Evolutionary conservation across 2,329 filamentous ascomycete species (phyloP).

Genomic region (Pezizomycotina sp.): DNA sequence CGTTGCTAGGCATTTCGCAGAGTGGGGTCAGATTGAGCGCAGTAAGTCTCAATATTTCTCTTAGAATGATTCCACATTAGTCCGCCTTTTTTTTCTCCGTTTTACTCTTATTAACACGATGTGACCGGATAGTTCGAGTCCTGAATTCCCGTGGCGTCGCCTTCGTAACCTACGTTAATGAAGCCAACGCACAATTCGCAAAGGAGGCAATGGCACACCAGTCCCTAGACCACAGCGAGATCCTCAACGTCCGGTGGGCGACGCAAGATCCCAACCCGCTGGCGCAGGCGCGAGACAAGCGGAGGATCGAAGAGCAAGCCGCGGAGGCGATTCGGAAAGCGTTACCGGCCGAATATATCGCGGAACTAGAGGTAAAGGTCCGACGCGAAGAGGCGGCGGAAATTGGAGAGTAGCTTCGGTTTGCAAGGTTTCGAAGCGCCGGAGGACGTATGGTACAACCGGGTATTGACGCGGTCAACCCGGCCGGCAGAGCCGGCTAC

Average conservation of each 20-base stretch:
- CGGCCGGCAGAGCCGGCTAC: slow-evolving; percentile 42
- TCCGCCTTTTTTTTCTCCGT: background rate
- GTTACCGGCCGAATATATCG: slow-evolving; percentile 75
- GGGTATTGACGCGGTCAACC: slow-evolving; percentile 54
- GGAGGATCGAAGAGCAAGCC: slow-evolving; percentile 83
- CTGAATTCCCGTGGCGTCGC: slow-evolving; percentile 78
- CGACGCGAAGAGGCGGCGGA: slow-evolving; percentile 76
- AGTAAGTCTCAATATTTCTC: slow-evolving; percentile 29
- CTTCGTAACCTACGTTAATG: slow-evolving; percentile 87
- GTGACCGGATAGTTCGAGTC: slow-evolving; percentile 44
- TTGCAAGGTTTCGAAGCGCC: slow-evolving; percentile 84
- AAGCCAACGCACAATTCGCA: slow-evolving; percentile 77
- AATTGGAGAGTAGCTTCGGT: slow-evolving; percentile 76
- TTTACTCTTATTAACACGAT: slow-evolving; percentile 19
- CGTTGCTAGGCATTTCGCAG: slow-evolving; percentile 82
- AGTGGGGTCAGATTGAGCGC: slow-evolving; percentile 88
- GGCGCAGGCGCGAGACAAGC: slow-evolving; percentile 79
- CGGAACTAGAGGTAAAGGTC: slow-evolving; percentile 83
- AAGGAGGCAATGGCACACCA: slow-evolving; percentile 96
- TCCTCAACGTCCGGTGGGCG: slow-evolving; percentile 92
- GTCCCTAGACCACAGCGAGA: slow-evolving; percentile 73
- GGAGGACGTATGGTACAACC: slow-evolving; percentile 81
- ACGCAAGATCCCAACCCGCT: slow-evolving; percentile 92
- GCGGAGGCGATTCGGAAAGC: slow-evolving; percentile 82
- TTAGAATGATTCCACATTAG: background rate